Evolutionary conservation across 1,139 yeast species (phyloP).

Genomic region (Lodderomyces oxycetoniae): DNA sequence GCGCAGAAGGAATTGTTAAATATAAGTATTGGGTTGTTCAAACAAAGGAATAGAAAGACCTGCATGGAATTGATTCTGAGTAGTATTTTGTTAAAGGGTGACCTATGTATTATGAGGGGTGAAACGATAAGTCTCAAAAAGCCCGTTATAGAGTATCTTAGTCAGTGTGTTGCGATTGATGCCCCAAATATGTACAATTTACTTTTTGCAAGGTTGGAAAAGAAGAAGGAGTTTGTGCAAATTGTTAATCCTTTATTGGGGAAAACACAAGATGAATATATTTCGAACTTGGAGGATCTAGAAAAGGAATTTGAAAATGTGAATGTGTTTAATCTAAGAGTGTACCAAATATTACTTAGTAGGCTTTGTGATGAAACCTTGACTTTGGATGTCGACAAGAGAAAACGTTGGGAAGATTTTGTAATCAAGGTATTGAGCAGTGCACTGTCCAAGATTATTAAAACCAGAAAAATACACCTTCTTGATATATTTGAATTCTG

Average conservation of each 20-base stretch:
- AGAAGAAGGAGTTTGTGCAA: slow-evolving; percentile 19
- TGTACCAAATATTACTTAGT: slow-evolving; percentile 44
- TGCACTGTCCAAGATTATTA: not conserved
- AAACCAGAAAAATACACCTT: no score
- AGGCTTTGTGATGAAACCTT: slow-evolving; percentile 11
- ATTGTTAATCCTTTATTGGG: slow-evolving; percentile 20
- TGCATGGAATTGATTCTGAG: slow-evolving; percentile 8
- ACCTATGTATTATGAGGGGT: no score
- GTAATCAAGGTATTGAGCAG: slow-evolving; percentile 37
- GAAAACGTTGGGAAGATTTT: slow-evolving; percentile 18
- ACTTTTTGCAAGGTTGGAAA: slow-evolving; percentile 10
- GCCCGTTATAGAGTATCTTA: not conserved
- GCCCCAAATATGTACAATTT: not conserved
- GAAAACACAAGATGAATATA: slow-evolving; percentile 6
- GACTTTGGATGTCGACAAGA: not conserved
- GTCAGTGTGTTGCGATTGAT: not conserved
- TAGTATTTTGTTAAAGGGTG: slow-evolving; percentile 7
- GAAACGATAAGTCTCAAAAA: not conserved
- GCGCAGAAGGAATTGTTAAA: slow-evolving; percentile 18
- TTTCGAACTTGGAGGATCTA: slow-evolving; percentile 20
- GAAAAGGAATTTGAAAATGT: slow-evolving; percentile 16
- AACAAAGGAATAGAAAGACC: slow-evolving; percentile 7
- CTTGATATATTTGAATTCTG: slow-evolving; percentile 30
- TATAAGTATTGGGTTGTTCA: slow-evolving; percentile 10
- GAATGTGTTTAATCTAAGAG: slow-evolving; percentile 52